These are phyloP conservation scores for Nicotiana noctiflora DNA, from an alignment of 257 asterid species.

Conservation along the genomic window DNA sequence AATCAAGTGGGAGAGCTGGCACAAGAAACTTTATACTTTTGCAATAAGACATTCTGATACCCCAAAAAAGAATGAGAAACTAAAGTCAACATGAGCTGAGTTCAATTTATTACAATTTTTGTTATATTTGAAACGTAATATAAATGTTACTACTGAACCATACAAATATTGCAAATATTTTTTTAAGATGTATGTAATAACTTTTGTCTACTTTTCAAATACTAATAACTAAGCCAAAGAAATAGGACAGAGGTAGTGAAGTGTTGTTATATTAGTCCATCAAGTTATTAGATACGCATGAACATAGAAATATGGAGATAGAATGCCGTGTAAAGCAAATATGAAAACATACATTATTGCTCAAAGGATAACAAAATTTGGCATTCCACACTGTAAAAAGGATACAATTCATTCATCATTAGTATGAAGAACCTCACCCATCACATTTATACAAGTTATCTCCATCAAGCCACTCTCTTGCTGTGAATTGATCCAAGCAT, in stretches of 20 bases:
- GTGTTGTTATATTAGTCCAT: neutral
- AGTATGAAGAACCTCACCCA: constrained; percentile 39
- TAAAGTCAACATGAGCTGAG: no score
- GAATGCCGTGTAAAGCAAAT: neutral
- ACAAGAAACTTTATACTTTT: no score
- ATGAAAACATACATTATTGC: neutral
- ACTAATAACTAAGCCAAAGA: neutral
- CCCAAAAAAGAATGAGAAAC: no score
- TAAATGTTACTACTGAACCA: neutral
- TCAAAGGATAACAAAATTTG: no score
- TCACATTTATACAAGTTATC: constrained; percentile 99
- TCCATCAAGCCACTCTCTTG: constrained; percentile 87
- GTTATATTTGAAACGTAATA: neutral
- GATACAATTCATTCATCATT: neutral
- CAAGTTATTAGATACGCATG: neutral
- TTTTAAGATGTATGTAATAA: no score
- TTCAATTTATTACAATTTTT: no score
- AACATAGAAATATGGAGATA: neutral
- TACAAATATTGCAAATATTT: neutral
- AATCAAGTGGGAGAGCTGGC: no score
- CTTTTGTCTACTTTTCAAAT: no score
- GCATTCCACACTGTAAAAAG: neutral
- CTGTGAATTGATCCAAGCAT: constrained; percentile 95
- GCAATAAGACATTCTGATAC: no score
- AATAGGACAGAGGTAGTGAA: neutral